phyloP scores from a whole-genome alignment of 176 grass and related monocot genomes.

The Elaeis guineensis region DNA sequence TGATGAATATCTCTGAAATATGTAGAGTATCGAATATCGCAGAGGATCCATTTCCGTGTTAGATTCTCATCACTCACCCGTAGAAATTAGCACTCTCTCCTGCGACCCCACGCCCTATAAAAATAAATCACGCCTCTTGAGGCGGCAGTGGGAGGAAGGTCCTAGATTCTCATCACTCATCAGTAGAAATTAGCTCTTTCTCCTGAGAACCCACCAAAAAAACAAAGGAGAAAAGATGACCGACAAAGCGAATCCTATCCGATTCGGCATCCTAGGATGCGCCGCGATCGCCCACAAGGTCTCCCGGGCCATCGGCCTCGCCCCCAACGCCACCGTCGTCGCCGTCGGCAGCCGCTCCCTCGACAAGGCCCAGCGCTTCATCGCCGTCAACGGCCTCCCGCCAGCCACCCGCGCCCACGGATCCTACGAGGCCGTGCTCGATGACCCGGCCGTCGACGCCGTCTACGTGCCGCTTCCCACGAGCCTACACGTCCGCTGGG shows the following conservation, averaged over 20 bases:
- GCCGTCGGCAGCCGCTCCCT: constrained; percentile 53
- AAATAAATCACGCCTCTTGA: no score
- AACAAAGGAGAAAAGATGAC: background rate
- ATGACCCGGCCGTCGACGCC: constrained; percentile 57
- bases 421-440: constrained; percentile 67
- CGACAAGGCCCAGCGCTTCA: constrained; percentile 62
- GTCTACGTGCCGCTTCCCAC: constrained; percentile 74
- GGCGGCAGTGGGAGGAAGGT: no score
- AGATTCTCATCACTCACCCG: no score
- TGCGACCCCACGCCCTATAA: no score
- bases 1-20: no score
- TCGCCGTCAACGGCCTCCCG: constrained; percentile 35
- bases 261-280: constrained; percentile 75
- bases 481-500: constrained; percentile 58
- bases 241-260: constrained; percentile 26
- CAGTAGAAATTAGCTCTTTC: no score
- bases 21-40: no score
- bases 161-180: no score
- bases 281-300: constrained; percentile 75
- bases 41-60: no score
- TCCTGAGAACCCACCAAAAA: no score
- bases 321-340: constrained; percentile 26
- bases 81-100: no score
- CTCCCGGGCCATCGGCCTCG: constrained; percentile 44
- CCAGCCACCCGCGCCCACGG: constrained; percentile 24